A percentile compares a stretch with the other conserved stretches of the same genome.
Evolutionary conservation across 2,329 filamentous ascomycete genomes (phyloP).

Genomic region (Diplodia sapinea): DNA sequence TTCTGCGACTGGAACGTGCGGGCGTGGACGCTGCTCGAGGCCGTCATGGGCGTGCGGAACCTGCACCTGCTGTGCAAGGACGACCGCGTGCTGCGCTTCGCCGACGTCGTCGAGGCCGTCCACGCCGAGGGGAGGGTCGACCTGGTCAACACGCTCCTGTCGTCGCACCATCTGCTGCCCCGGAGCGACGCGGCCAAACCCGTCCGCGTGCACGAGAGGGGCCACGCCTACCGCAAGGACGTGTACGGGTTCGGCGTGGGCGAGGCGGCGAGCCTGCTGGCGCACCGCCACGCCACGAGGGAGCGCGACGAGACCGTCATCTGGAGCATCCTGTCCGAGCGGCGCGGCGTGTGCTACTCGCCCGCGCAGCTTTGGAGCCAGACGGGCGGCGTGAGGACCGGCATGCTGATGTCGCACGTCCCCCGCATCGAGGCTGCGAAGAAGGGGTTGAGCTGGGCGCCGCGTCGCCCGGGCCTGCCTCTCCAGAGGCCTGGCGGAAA

Average conservation of each 20-base stretch:
- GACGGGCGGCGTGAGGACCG: not conserved
- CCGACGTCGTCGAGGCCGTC: not conserved
- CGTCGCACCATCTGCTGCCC: not conserved
- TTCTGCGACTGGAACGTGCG: conserved; percentile 1
- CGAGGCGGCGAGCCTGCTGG: not conserved
- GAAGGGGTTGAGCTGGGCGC: not conserved
- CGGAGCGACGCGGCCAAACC: not conserved
- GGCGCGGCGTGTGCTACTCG: not conserved
- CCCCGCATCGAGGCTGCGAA: not conserved
- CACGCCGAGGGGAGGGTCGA: not conserved
- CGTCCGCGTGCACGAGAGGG: not conserved
- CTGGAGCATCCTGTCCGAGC: not conserved
- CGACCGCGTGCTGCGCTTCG: not conserved
- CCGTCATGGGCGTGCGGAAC: not conserved
- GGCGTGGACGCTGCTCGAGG: not conserved
- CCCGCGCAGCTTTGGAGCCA: not conserved
- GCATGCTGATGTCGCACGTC: not conserved
- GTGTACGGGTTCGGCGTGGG: not conserved
- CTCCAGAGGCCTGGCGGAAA: not conserved
- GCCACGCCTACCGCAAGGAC: not conserved
- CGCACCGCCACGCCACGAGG: not conserved
- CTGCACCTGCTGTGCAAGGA: not conserved
- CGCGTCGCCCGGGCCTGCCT: not conserved
- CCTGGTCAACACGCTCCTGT: not conserved
- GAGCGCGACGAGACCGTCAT: not conserved